Percentiles rank a stretch among this genome's conserved stretches.
These are phyloP conservation scores for Amanita muscaria DNA, from an alignment of 768 basidiomycete species.

Conservation along the genomic window DNA sequence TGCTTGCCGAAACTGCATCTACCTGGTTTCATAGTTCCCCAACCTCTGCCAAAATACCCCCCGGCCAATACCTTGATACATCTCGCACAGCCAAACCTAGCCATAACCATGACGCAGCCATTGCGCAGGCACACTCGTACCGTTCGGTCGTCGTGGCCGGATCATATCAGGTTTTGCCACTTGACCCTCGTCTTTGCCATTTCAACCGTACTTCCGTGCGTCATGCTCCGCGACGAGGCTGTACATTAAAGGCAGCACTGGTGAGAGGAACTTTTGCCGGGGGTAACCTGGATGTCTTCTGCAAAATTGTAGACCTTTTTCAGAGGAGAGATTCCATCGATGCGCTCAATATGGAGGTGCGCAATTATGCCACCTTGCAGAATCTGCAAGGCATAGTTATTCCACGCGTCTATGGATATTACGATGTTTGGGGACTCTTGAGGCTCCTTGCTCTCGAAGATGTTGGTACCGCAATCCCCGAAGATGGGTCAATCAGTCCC, in stretches of 20 bases:
- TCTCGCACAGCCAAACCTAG: background rate
- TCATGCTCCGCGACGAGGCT: constrained; percentile 6
- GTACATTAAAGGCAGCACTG: constrained; percentile 6
- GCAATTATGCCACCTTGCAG: background rate
- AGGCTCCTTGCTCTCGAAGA: constrained; percentile 12
- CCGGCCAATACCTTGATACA: constrained; percentile 3
- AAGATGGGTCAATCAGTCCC: constrained; percentile 1
- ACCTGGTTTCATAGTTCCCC: constrained; percentile 10
- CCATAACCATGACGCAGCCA: constrained; percentile 5
- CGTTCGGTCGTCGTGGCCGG: background rate
- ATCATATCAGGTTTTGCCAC: constrained; percentile 7
- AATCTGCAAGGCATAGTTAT: constrained; percentile 1
- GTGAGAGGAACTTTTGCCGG: background rate
- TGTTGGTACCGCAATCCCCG: constrained; percentile 10
- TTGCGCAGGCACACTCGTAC: constrained; percentile 4
- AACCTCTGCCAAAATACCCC: constrained; percentile 3
- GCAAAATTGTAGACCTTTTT: background rate
- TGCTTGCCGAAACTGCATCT: constrained; percentile 5
- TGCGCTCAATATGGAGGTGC: background rate
- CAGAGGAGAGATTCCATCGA: background rate
- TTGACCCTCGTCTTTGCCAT: constrained; percentile 9
- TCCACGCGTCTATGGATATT: constrained; percentile 9
- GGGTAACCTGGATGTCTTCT: background rate
- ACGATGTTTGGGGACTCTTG: constrained; percentile 12
- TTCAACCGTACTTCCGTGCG: constrained; percentile 6